phyloP scores from a whole-genome alignment of 23 red algal genomes.

The Chondrus crispus region DNA sequence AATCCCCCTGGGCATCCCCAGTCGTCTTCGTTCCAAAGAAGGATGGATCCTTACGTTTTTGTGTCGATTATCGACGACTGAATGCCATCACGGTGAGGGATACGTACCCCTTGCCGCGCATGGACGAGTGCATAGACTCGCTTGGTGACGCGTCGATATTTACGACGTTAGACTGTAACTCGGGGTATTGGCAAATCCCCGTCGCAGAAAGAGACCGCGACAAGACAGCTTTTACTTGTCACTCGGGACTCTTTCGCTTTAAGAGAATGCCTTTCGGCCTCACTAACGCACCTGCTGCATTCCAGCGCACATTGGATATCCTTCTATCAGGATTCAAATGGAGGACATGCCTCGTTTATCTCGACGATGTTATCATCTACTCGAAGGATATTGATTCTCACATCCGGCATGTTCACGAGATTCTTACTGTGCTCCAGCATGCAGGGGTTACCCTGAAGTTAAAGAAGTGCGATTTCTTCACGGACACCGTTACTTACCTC shows the following conservation, averaged over 20 bases:
- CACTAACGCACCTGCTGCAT: too few species aligned
- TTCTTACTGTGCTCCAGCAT: too few species aligned
- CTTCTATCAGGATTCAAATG: too few species aligned
- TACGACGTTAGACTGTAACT: neutral
- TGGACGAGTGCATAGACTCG: constrained; percentile 24
- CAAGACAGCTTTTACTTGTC: neutral
- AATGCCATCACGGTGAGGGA: neutral
- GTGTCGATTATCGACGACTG: neutral
- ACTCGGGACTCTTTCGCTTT: neutral
- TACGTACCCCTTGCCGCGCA: neutral
- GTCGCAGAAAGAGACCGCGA: neutral
- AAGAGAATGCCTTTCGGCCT: too few species aligned
- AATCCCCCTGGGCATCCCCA: neutral
- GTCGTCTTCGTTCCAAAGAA: neutral
- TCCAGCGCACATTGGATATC: too few species aligned
- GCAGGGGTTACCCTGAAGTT: too few species aligned
- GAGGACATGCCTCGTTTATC: too few species aligned
- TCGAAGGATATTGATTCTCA: too few species aligned
- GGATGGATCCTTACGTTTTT: neutral
- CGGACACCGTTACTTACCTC: too few species aligned
- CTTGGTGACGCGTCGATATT: neutral
- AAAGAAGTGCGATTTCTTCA: too few species aligned
- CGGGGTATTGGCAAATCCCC: neutral
- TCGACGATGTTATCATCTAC: too few species aligned
- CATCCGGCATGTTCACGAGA: too few species aligned